Base-by-base conservation (phyloP, 1,139 yeast genomes). In the Geotrichum aggregatum region DNA sequence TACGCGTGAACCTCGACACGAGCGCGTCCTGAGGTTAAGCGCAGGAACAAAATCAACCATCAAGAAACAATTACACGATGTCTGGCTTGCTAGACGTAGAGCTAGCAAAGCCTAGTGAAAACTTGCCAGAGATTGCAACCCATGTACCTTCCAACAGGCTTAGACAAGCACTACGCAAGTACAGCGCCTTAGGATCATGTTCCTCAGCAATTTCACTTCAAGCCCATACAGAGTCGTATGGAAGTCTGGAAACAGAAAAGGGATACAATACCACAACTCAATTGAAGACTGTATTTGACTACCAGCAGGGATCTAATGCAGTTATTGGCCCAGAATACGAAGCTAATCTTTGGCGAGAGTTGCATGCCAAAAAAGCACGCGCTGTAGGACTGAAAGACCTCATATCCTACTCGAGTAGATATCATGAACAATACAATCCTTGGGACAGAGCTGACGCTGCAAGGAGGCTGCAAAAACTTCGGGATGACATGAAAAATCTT, bases 131-230 rank as follows among this genome's bases (percentile, higher is more conserved):
- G 11, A 3, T 16, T 10, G 7, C 5, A 34, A 34, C 14, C 11
- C n/a, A 34, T 16, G 18, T 16, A 18, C 36, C 36, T 8, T 16
- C 19, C n/a, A 14, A 13, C 4, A 34, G 18, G 19, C 36, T 34
- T 34, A 14, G 5, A 34, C 36, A 16, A 3, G 36, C 14, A 4
- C n/a, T 34, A n/a, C 36, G n/a, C 19, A 34, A 34, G 18, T 34
- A 34, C n/a, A 16, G 14, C 36, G 18, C 36, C 2, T 16, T 34
- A n/a, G 36, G 36, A 16, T n/a, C 36, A 7, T n/a, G 36, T 34
- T 34, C 36, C 19, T n/a, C 36, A 34, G 36, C 36, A n/a, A 34
- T 34, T 34, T 34, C 18, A n/a, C 36, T n/a, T 34, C 36, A 34
- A 34, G n/a, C 18, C 36, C 5, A 11, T 16, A 34, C 11, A 34